phyloP scores from a whole-genome alignment of 108 stramenopile species.

The Skeletonema grethae region DNA sequence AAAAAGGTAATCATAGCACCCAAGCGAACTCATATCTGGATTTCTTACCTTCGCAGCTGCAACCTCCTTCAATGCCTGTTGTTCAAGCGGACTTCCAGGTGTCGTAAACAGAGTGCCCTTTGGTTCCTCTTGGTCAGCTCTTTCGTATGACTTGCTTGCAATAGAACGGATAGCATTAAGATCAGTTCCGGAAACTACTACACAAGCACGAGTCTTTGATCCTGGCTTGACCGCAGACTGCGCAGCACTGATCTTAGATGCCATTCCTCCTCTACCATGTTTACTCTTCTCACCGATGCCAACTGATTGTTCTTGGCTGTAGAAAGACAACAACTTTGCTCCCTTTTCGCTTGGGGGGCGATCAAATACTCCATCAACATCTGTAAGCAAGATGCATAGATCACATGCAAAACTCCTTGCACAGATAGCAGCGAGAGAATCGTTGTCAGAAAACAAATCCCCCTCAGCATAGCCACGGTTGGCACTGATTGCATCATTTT shows the following conservation, averaged over 20 bases:
- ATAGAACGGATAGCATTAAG: slow-evolving; percentile 81
- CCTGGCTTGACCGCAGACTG: slow-evolving; percentile 78
- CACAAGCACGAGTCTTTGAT: slow-evolving; percentile 73
- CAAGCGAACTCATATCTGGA: not conserved
- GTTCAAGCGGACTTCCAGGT: slow-evolving; percentile 68
- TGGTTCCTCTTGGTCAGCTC: slow-evolving; percentile 12
- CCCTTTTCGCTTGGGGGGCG: slow-evolving; percentile 79
- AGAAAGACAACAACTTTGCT: slow-evolving; percentile 77
- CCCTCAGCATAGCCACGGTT: slow-evolving; percentile 88
- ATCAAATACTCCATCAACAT: slow-evolving; percentile 95
- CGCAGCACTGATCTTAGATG: slow-evolving; percentile 92
- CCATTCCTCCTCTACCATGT: slow-evolving; percentile 93
- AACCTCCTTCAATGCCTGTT: slow-evolving; percentile 75
- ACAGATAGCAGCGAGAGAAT: slow-evolving; percentile 92
- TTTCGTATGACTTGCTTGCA: slow-evolving; percentile 50
- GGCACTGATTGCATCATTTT: slow-evolving; percentile 96
- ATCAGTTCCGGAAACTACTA: slow-evolving; percentile 87
- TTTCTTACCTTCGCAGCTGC: slow-evolving; percentile 40
- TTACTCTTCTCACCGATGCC: slow-evolving; percentile 88
- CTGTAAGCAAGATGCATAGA: slow-evolving; percentile 89
- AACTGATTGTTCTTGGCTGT: slow-evolving; percentile 58
- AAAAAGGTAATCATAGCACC: not conserved
- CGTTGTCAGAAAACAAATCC: slow-evolving; percentile 95
- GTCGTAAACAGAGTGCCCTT: slow-evolving; percentile 83
- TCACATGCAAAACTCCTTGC: slow-evolving; percentile 85